Evolutionary conservation across 169 alveolate genomes (phyloP), one percentile per base, ranked within the genome.

Genomic region (Plasmodium inui): DNA sequence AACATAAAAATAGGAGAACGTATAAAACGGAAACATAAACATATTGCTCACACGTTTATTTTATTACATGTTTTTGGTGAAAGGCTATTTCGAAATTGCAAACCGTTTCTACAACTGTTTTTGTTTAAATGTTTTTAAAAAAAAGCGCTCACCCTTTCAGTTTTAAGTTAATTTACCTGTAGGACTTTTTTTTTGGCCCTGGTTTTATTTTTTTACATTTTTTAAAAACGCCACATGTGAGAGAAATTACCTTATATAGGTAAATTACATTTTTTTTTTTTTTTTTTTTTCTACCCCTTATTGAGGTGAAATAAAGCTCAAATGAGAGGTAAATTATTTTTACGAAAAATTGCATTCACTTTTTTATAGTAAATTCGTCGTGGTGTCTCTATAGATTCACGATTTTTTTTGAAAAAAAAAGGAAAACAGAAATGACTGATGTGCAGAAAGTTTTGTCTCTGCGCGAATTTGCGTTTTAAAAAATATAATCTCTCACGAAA

Each of bases 371-470:
- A 26, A 67, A 22, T 28, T 19, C n/a, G 19, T 26, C 22, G 39
- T 67, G 39, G 7, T 67, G 76, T 67, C 22, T 67, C 39, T 67
- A 67, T 5, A 0, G 14, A 19, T 5, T 28, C 37, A 67, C 17
- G 12, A 22, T 19, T 67, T 67, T 50, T 50, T 67, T 67, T 26
- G 37, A 12, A 50, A 41, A 79, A 79, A 41, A 79, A 41, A 34
- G 9, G 84, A 39, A 79, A 37, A 44, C 12, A 79, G 32, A 41
- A 79, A 79, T 26, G 72, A 3, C 9, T 34, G 70, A 44, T 37
- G 12, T 32, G 26, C 41, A 32, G 28, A 78, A 78, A 8, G 57
- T 79, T 79, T 79, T 79, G 84, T 79, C 84, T 79, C 32, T 22
- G 55, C 55, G 9, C 70, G 34, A 44, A 3, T 9, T 14, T 79